These are phyloP conservation scores for Reticulascus tulasneorum DNA, from an alignment of 2,329 filamentous ascomycete species.

Conservation along the genomic window DNA sequence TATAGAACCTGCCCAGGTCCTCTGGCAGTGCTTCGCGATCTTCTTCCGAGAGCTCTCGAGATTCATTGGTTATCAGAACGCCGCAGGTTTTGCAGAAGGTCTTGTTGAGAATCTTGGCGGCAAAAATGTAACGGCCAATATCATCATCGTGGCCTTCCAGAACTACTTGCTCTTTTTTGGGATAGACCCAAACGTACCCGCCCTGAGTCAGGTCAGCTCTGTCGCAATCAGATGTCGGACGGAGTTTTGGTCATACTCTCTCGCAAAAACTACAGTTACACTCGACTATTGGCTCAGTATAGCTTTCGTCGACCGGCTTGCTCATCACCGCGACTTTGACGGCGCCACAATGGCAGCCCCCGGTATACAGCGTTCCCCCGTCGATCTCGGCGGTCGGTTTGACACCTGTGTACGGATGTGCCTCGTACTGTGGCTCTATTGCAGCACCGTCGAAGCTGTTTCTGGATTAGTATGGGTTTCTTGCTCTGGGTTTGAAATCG, in stretches of 20 bases:
- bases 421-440: constrained; percentile 26
- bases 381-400: constrained; percentile 33
- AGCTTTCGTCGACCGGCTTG: constrained; percentile 37
- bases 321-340: constrained; percentile 38
- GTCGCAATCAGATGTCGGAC: not conserved
- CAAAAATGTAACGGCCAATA: constrained; percentile 34
- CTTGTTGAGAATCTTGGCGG: constrained; percentile 28
- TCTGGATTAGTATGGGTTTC: constrained; percentile 4
- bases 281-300: constrained; percentile 26
- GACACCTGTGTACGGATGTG: constrained; percentile 34
- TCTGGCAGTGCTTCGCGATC: constrained; percentile 28
- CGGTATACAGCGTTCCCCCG: constrained; percentile 38
- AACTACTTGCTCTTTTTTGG: constrained; percentile 31
- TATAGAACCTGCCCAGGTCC: constrained; percentile 14
- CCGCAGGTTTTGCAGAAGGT: constrained; percentile 47
- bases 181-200: constrained; percentile 42
- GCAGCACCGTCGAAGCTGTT: constrained; percentile 34
- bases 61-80: constrained; percentile 33
- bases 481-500: not conserved
- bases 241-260: constrained; percentile 22
- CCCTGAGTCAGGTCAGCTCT: constrained; percentile 24
- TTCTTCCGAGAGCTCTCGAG: constrained; percentile 27
- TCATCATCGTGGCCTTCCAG: constrained; percentile 35
- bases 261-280: constrained; percentile 51
- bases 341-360: constrained; percentile 51